These are phyloP conservation scores for Penicillium cinerascens DNA, from an alignment of 495 filamentous ascomycete genomes.

Conservation along the genomic window DNA sequence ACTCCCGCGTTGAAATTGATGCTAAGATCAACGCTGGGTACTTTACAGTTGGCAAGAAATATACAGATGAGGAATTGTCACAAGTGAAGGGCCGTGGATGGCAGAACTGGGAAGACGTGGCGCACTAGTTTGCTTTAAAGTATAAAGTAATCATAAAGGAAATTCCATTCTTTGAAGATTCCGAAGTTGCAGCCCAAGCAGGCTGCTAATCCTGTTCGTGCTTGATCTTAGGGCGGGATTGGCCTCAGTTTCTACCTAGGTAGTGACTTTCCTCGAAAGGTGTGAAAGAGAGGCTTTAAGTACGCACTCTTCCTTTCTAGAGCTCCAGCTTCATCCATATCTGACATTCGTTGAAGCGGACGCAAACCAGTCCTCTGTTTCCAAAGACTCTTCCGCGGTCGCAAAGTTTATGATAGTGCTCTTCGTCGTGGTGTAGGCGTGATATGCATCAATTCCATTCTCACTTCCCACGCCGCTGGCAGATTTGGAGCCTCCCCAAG, in stretches of 20 bases:
- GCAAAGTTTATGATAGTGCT: conserved; percentile 28
- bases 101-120: conserved; percentile 68
- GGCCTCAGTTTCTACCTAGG: background rate
- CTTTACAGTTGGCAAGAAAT: conserved; percentile 85
- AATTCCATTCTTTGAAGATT: background rate
- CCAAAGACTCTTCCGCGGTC: conserved; percentile 12
- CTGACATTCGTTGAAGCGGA: conserved; percentile 5
- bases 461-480: conserved; percentile 28
- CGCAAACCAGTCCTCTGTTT: conserved; percentile 26
- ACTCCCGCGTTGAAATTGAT: conserved; percentile 96
- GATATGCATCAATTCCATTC: conserved; percentile 25
- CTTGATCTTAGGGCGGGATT: too few species aligned
- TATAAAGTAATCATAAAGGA: background rate
- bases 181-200: background rate
- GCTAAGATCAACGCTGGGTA: conserved; percentile 96
- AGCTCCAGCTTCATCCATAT: conserved; percentile 14
- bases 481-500: conserved; percentile 22
- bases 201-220: too few species aligned
- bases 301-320: background rate
- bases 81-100: conserved; percentile 86
- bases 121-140: background rate
- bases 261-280: background rate
- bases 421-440: conserved; percentile 21
- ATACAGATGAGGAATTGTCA: conserved; percentile 79
- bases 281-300: background rate